Conservation (phyloP, 371 early-diverging fungal species). For the Mucor velutinosus region DNA sequence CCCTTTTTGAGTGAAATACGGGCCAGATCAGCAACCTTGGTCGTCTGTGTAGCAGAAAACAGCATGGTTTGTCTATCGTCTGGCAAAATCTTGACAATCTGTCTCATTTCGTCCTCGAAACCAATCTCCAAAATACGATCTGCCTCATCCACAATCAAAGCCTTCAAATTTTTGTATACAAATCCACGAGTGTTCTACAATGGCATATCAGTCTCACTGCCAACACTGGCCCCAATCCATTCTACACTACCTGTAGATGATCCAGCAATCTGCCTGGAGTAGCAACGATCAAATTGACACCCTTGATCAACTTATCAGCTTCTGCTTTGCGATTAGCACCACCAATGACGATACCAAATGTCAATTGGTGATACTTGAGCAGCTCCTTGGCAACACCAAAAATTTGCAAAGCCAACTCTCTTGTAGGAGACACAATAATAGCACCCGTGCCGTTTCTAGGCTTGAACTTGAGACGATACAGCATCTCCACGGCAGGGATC, state of each 20-base stretch:
- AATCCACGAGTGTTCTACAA: conserved; percentile 86
- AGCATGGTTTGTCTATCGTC: conserved; percentile 93
- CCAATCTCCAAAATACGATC: conserved; percentile 98
- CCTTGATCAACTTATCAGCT: conserved; percentile 91
- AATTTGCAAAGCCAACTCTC: conserved; percentile 99
- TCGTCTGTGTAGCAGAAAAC: conserved; percentile 98
- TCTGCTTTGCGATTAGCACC: conserved; percentile 96
- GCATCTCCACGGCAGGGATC: conserved; percentile 93
- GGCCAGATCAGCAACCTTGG: conserved; percentile 95
- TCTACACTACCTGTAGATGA: conserved; percentile 76
- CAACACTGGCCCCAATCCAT: too few species aligned
- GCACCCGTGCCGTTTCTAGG: conserved; percentile 97
- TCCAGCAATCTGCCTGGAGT: conserved; percentile 98
- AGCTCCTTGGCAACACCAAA: conserved; percentile 97
- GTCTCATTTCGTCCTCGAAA: conserved; percentile 98
- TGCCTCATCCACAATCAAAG: conserved; percentile 97
- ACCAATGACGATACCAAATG: conserved; percentile 95
- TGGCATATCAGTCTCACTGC: background rate
- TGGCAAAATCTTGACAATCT: conserved; percentile 91
- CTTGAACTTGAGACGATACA: conserved; percentile 85
- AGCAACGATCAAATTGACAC: conserved; percentile 94
- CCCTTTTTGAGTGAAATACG: conserved; percentile 90
- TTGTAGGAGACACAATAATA: conserved; percentile 98
- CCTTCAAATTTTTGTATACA: conserved; percentile 87
- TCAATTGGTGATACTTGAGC: conserved; percentile 89